These are phyloP conservation scores for Pythium volutum DNA, from an alignment of 352 stramenopile genomes.

Conservation along the genomic window DNA sequence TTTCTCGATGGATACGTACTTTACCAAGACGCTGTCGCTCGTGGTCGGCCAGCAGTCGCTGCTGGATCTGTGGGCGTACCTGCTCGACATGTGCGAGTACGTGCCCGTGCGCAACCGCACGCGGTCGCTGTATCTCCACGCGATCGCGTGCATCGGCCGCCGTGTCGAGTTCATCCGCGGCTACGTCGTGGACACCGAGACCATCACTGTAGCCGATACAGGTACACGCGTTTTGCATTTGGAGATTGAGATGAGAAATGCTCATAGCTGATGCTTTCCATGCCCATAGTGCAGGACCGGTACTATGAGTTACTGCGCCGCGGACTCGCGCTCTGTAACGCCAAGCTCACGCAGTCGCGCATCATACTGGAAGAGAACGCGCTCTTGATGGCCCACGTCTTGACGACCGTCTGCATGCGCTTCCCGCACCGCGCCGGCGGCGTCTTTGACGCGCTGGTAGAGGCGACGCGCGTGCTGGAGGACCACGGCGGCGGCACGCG, in stretches of 20 bases:
- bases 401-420: slow-evolving; percentile 62
- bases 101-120: slow-evolving; percentile 72
- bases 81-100: slow-evolving; percentile 81
- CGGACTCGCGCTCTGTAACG: slow-evolving; percentile 52
- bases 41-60: slow-evolving; percentile 63
- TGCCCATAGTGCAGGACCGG: slow-evolving; percentile 40
- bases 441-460: slow-evolving; percentile 50
- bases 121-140: slow-evolving; percentile 66
- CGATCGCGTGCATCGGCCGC: slow-evolving; percentile 65
- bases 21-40: slow-evolving; percentile 72
- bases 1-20: slow-evolving; percentile 53
- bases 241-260: too few relatives aligned
- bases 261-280: too few relatives aligned
- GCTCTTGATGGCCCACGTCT: slow-evolving; percentile 72
- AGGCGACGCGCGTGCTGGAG: slow-evolving; percentile 58
- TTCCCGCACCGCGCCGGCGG: slow-evolving; percentile 43
- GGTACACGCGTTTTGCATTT: slow-evolving; percentile 22
- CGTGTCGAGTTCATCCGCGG: slow-evolving; percentile 78
- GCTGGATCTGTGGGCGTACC: slow-evolving; percentile 76
- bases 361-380: slow-evolving; percentile 72
- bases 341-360: slow-evolving; percentile 61
- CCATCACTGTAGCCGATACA: slow-evolving; percentile 41
- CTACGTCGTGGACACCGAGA: slow-evolving; percentile 53
- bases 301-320: slow-evolving; percentile 60
- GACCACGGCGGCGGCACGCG: neutral